phyloP scores from a whole-genome alignment of 2,329 filamentous ascomycete genomes.

The Penicillium sp. region DNA sequence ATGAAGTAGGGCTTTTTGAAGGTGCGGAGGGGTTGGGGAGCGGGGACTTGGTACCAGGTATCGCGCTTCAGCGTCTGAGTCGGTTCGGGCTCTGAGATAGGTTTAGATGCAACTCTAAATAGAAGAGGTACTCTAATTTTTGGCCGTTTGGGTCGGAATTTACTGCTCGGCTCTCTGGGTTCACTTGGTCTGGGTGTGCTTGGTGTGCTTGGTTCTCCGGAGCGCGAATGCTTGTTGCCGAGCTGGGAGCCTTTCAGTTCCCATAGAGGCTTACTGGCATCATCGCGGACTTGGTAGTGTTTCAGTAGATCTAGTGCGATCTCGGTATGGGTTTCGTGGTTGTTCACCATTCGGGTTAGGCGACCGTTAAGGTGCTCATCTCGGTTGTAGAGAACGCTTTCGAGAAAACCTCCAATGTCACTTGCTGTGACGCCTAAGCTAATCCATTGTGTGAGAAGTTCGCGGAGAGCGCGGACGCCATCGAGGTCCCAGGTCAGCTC shows the following conservation, averaged over 20 bases:
- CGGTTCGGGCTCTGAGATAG: not conserved
- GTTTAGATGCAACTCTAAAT: not conserved
- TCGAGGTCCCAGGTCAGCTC: not conserved
- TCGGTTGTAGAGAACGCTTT: not conserved
- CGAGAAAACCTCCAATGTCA: conserved; percentile 6
- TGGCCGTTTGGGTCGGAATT: not conserved
- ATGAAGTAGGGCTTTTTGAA: not conserved
- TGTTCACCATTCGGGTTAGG: conserved; percentile 3
- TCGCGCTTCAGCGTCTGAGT: not conserved
- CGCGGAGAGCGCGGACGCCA: not conserved
- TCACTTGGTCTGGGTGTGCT: not conserved
- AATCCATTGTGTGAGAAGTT: not conserved
- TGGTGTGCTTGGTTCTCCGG: not conserved
- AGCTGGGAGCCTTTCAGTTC: not conserved
- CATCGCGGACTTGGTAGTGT: conserved; percentile 4
- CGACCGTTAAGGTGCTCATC: conserved; percentile 2
- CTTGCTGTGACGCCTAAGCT: not conserved
- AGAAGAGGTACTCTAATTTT: not conserved
- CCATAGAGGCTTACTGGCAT: not conserved
- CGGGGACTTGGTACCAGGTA: not conserved
- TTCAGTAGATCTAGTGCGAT: conserved; percentile 1
- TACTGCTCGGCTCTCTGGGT: not conserved
- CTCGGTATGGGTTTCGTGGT: not conserved
- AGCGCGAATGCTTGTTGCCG: not conserved
- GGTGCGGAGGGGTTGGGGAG: not conserved